Base-by-base conservation (phyloP, 352 stramenopile genomes). In the Phytophthora capsici region DNA sequence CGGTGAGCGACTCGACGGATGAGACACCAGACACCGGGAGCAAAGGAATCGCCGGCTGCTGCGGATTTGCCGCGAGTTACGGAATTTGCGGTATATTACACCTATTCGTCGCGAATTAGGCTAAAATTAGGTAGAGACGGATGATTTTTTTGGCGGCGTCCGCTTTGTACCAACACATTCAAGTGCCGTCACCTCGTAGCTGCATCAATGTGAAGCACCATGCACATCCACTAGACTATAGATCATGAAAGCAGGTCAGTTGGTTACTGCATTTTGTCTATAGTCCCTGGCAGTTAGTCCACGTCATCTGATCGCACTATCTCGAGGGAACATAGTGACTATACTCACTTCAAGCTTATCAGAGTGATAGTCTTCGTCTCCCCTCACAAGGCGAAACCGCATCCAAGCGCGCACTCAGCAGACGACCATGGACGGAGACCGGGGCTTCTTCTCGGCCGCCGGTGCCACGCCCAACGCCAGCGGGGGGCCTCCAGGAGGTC, bases 341-440 rank as follows among this genome's bases (percentile, higher is more conserved):
- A 38, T 49, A 64, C 4, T 38, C 17, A 58, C 47, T 58, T 65
- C 46, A 58, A 57, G 47, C 14, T 45, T 46, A 23, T 47, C 22
- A 41, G 36, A 41, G 16, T 41, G 36, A 41, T 41, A 19, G 36
- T 41, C 14, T 3, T 19, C 36, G 12, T 19, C 10, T 49, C 17
- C 53, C 34, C 45, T 58, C 59, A 63, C 58, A 66, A 68, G 44
- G 16, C 32, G 53, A 78, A 78, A 78, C 66, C 52, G 53, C 66
- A 75, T 78, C 57, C 65, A 66, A 69, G 43, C 20, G 43, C 23
- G 23, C 37, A 40, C 49, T 28, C 44, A 55, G 46, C 44, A 50
- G 50, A 47, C 38, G 36, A 57, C 53, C 6, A 81, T 81, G 73
- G 62, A 77, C 55, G 73, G 45, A 14, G 63, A 38, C 20, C 73